Conservation (phyloP, 352 stramenopile species). For the Pythium rishiriense region DNA sequence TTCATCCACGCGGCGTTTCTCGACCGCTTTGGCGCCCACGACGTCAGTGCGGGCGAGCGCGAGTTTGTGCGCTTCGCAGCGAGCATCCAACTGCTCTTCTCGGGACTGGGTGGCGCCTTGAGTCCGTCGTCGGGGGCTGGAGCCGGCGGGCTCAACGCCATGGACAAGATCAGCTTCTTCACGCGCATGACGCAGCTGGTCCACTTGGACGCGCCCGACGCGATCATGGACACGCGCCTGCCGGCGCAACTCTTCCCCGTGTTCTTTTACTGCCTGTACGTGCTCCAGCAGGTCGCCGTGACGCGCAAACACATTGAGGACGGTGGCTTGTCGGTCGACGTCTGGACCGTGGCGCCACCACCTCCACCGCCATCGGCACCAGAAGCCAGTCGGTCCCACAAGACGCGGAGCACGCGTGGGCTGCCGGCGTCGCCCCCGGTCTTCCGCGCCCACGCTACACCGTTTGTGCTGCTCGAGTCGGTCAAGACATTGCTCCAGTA, state of each 20-base stretch:
- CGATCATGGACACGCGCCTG: conserved; percentile 16
- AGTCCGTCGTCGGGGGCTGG: neutral
- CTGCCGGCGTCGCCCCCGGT: neutral
- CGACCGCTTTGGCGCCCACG: conserved; percentile 21
- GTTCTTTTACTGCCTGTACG: conserved; percentile 37
- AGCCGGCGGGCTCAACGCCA: neutral
- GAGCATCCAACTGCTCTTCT: conserved; percentile 41
- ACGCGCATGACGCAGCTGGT: conserved; percentile 33
- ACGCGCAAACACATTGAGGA: conserved; percentile 37
- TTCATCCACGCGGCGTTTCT: conserved; percentile 38
- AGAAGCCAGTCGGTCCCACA: too few relatives aligned
- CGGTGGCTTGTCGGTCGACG: conserved; percentile 28
- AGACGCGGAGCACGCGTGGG: too few relatives aligned
- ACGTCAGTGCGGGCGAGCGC: conserved; percentile 29
- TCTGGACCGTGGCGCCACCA: conserved; percentile 18
- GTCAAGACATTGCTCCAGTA: conserved; percentile 40
- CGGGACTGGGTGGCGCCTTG: neutral
- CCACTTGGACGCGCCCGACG: conserved; percentile 10
- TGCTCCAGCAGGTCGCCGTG: conserved; percentile 40
- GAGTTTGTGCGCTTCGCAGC: conserved; percentile 42
- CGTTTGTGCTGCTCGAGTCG: conserved; percentile 44
- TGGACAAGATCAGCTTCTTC: conserved; percentile 32
- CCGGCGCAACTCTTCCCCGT: conserved; percentile 30
- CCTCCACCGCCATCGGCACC: neutral
- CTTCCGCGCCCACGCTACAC: conserved; percentile 1